Evolutionary conservation across 2,329 filamentous ascomycete genomes (phyloP).

Genomic region (Pseudogymnoascus sp.): DNA sequence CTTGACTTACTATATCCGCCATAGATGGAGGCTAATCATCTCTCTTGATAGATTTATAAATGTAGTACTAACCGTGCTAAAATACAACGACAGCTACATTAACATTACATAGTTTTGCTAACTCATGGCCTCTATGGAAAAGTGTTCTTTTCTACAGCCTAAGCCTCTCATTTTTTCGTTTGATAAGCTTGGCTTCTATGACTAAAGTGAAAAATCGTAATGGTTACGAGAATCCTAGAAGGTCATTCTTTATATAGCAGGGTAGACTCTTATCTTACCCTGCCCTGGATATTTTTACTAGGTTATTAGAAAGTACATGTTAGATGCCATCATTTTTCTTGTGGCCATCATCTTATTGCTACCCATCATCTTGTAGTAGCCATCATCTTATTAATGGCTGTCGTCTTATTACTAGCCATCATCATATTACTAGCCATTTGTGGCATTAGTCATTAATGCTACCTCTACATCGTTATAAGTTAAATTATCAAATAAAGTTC

Average conservation of each 20-base stretch:
- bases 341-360: neutral
- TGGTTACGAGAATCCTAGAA: neutral
- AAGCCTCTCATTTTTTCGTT: neutral
- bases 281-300: neutral
- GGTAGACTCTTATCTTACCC: neutral
- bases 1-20: neutral
- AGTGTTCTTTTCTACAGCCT: neutral
- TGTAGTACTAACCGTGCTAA: neutral
- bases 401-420: too few relatives aligned
- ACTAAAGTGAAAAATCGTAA: neutral
- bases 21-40: neutral
- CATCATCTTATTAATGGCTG: neutral
- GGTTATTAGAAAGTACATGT: neutral
- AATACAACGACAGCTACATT: neutral
- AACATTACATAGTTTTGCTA: neutral
- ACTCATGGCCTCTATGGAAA: neutral
- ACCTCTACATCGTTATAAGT: too few relatives aligned
- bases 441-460: neutral
- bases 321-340: neutral
- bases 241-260: neutral
- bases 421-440: too few relatives aligned
- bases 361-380: neutral
- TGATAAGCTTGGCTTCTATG: neutral
- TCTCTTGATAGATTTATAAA: neutral
- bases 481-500: too few relatives aligned